Percentiles rank a stretch among this genome's conserved stretches.
phyloP scores from a whole-genome alignment of 1,139 yeast genomes.

The Lodderomyces jiufengensis region DNA sequence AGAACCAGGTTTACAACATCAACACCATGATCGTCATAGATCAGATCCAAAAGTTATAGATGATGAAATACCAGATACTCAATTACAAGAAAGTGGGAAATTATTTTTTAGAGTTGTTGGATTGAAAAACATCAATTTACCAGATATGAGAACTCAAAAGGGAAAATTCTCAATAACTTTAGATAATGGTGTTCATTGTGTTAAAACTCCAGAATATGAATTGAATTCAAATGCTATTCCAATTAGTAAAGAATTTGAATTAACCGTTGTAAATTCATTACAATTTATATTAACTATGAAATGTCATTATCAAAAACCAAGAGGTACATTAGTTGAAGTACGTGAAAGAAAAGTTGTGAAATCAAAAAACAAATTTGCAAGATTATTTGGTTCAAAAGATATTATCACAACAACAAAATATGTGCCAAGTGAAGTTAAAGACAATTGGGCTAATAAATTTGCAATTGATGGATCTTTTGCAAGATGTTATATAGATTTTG shows the following conservation, averaged over 20 bases:
- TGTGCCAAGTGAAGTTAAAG: conserved; percentile 49
- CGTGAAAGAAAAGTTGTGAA: conserved; percentile 50
- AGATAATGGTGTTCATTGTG: conserved; percentile 88
- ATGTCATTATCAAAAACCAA: conserved; percentile 54
- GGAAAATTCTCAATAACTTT: conserved; percentile 69
- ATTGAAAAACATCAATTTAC: conserved; percentile 54
- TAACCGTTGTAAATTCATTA: conserved; percentile 62
- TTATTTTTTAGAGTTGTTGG: conserved; percentile 66
- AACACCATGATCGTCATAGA: conserved; percentile 6
- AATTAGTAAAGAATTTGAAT: conserved; percentile 81
- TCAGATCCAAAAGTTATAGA: conserved; percentile 7
- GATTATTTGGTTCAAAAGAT: conserved; percentile 50
- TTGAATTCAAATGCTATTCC: conserved; percentile 39
- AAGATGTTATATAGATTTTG: conserved; percentile 63
- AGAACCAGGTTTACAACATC: not conserved
- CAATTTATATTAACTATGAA: conserved; percentile 76
- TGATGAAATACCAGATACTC: conserved; percentile 11
- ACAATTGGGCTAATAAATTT: conserved; percentile 54
- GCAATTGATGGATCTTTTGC: conserved; percentile 91
- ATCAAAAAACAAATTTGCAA: conserved; percentile 41
- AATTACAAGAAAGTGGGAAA: conserved; percentile 60
- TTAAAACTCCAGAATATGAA: conserved; percentile 64
- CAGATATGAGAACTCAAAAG: conserved; percentile 50
- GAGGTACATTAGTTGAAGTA: conserved; percentile 54
- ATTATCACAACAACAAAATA: conserved; percentile 51